Evolutionary conservation across 129 eudicot genomes (phyloP).

Genomic region (Solidago caesia): DNA sequence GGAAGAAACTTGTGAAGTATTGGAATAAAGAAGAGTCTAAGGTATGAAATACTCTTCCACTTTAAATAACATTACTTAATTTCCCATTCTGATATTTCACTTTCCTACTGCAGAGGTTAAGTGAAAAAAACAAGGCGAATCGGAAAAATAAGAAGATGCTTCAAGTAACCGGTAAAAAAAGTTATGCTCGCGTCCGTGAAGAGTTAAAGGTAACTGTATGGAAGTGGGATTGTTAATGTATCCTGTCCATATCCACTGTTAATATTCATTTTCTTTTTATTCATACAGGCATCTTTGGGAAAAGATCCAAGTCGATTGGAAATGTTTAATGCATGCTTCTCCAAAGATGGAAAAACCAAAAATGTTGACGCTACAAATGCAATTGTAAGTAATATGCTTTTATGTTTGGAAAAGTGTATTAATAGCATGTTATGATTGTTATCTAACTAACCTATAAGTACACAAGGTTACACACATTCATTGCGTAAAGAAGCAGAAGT

Average conservation of each 20-base stretch:
- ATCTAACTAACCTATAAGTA: no score
- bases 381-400: background rate
- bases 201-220: background rate
- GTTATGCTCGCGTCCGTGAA: conserved; percentile 6
- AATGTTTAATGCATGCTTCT: no score
- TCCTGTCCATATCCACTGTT: no score
- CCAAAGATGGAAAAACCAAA: background rate
- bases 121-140: background rate
- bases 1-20: background rate
- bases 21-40: conserved; percentile 19
- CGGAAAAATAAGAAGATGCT: conserved; percentile 3
- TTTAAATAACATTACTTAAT: background rate
- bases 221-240: no score
- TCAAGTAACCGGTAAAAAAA: conserved; percentile 1
- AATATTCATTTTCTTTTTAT: no score
- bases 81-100: background rate
- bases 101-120: background rate
- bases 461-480: no score
- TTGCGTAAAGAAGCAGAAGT: no score
- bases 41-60: background rate
- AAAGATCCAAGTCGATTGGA: no score
- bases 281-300: no score
- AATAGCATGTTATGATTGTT: no score
- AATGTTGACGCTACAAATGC: background rate
- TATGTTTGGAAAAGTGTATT: no score